Evolutionary conservation across 2,329 filamentous ascomycete genomes (phyloP).

Genomic region (Periconia macrospinosa): DNA sequence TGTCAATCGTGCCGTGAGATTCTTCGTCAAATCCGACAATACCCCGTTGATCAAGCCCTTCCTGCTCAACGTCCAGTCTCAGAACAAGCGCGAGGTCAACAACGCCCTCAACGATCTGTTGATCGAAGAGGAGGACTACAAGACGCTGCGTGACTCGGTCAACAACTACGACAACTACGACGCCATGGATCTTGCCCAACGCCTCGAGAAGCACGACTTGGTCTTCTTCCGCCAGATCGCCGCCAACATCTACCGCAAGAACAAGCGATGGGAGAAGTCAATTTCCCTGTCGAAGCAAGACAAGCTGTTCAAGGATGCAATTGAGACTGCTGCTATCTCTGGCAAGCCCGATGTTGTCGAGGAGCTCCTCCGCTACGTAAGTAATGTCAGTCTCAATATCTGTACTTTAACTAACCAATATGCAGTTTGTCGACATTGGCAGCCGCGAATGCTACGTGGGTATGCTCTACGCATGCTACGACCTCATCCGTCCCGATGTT

Average conservation of each 20-base stretch:
- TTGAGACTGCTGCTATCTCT: slow-evolving; percentile 94
- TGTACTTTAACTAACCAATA: slow-evolving; percentile 35
- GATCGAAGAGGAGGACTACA: slow-evolving; percentile 99
- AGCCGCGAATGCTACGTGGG: slow-evolving; percentile 99
- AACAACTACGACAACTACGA: slow-evolving; percentile 99
- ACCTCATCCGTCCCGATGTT: slow-evolving; percentile 88
- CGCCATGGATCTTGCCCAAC: slow-evolving; percentile 84
- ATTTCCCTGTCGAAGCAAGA: slow-evolving; percentile 98
- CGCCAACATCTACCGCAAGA: slow-evolving; percentile 98
- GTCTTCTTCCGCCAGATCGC: slow-evolving; percentile 99
- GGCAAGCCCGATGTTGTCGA: slow-evolving; percentile 90
- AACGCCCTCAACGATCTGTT: slow-evolving; percentile 96
- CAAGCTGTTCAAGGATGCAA: slow-evolving; percentile 99
- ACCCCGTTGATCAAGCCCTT: slow-evolving; percentile 98
- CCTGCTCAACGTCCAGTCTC: slow-evolving; percentile 89
- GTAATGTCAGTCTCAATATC: slow-evolving; percentile 48
- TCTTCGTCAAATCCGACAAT: slow-evolving; percentile 99
- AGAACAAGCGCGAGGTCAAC: slow-evolving; percentile 98
- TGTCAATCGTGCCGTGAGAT: slow-evolving; percentile 97
- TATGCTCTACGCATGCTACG: slow-evolving; percentile 98
- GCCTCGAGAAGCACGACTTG: slow-evolving; percentile 94
- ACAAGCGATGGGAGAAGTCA: slow-evolving; percentile 99
- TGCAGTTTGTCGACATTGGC: slow-evolving; percentile 95
- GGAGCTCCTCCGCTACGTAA: slow-evolving; percentile 93
- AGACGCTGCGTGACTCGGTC: slow-evolving; percentile 95